Evolutionary conservation across 352 stramenopile species (phyloP), one percentile per base, ranked within the genome.

Genomic region (Globisporangium nunn): DNA sequence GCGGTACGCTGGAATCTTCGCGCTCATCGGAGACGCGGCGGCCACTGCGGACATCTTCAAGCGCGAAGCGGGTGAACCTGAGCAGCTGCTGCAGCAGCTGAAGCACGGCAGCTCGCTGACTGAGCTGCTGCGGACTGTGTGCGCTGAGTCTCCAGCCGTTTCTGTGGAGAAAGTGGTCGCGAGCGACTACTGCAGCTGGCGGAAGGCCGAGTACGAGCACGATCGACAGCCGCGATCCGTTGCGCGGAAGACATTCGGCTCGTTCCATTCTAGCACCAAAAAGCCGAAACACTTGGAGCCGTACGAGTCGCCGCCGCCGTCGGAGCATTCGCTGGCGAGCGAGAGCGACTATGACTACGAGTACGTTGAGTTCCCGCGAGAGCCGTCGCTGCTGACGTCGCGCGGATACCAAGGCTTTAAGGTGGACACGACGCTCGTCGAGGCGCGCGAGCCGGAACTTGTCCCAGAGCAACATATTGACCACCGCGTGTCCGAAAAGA

Each of bases 121-220:
- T 31, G 35, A 41, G 4, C 29, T 66, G 6, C 30, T 54, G 30
- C 18, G 50, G 14, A 39, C 40, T 23, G 29, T 52, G 8, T 52
- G 43, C 8, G 40, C 50, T 31, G 28, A 58, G 5, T 37, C 31
- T 1, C 5, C 17, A 1, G 52, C 58, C 8, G 46, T 50, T 3
- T 12, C 44, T 3, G 23, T 62, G 7, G 57, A 67, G 55, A 64
- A 59, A 41, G 50, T 70, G 37, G 60, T 70, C 6, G 61, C 64
- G 28, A 70, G 64, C 17, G 61, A 70, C 60, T 70, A 68, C 33
- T 70, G 60, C 49, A 60, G 51, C 39, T 67, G 64, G 64, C 51
- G 56, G 10, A 29, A 51, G 12, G 43, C 46, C 11, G 49, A 23
- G 15, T 57, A 18, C 15, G 28, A 31, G 1, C 41, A 40, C 18